Evolutionary conservation across 768 basidiomycete species (phyloP).

Genomic region (Auricularia cornea): DNA sequence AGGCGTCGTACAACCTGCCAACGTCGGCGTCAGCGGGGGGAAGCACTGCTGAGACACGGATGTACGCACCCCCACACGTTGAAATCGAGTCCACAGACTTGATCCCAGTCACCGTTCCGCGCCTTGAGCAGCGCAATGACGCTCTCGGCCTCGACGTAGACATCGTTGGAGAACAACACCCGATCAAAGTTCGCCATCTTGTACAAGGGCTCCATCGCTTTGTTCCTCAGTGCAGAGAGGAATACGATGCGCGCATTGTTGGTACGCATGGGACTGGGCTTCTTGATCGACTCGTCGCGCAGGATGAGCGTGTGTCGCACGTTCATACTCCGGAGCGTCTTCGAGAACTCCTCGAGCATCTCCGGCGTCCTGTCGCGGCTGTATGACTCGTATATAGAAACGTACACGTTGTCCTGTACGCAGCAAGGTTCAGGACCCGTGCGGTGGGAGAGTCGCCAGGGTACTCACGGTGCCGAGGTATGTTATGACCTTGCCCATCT

Average conservation of each 20-base stretch:
- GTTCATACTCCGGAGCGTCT: neutral
- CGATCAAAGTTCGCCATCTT: constrained; percentile 27
- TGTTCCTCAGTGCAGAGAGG: constrained; percentile 32
- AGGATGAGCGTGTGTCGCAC: neutral
- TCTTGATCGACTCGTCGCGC: neutral
- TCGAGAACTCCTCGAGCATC: neutral
- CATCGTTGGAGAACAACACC: constrained; percentile 37
- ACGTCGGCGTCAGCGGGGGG: neutral
- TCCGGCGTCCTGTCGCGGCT: neutral
- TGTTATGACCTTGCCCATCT: constrained; percentile 26
- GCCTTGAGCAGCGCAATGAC: constrained; percentile 33
- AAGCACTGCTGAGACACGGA: neutral
- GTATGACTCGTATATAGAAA: neutral
- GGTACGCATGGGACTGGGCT: neutral
- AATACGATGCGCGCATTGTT: constrained; percentile 27
- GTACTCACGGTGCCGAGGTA: constrained; percentile 27
- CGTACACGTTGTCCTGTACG: neutral
- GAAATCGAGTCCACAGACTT: constrained; percentile 38
- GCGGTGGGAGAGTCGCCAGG: neutral
- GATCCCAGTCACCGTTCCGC: constrained; percentile 31
- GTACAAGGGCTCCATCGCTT: constrained; percentile 31
- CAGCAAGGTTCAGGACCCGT: neutral
- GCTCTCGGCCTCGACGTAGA: constrained; percentile 32
- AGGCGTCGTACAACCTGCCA: constrained; percentile 26
- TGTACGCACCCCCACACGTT: constrained; percentile 17